These are phyloP conservation scores for Cladosporium sp. DNA, from an alignment of 2,329 filamentous ascomycete genomes.

Conservation along the genomic window DNA sequence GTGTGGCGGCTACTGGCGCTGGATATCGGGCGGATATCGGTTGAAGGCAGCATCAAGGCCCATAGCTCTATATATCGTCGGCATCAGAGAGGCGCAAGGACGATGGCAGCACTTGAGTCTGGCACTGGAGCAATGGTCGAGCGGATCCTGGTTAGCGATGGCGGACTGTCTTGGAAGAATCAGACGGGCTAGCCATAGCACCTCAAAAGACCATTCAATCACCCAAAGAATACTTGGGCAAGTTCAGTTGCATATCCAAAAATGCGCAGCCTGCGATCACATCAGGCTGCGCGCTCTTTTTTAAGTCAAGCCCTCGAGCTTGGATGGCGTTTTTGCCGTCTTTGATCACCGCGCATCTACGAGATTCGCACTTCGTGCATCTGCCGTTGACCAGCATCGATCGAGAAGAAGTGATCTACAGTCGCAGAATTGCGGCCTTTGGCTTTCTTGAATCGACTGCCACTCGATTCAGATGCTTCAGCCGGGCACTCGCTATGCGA, in stretches of 20 bases:
- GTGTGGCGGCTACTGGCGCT: constrained; percentile 6
- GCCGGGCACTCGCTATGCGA: too few relatives aligned
- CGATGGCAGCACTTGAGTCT: constrained; percentile 8
- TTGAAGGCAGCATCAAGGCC: constrained; percentile 9
- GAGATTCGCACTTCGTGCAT: too few relatives aligned
- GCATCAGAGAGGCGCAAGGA: constrained; percentile 11
- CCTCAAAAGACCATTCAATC: constrained; percentile 9
- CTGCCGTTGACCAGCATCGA: too few relatives aligned
- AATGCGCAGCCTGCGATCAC: constrained; percentile 4
- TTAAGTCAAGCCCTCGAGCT: neutral
- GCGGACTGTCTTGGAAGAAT: constrained; percentile 12
- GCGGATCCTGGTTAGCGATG: constrained; percentile 10
- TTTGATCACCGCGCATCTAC: neutral
- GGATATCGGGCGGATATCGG: constrained; percentile 12
- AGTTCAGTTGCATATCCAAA: constrained; percentile 2
- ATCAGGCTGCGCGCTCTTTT: neutral
- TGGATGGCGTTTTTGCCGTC: neutral
- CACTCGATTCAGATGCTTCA: too few relatives aligned
- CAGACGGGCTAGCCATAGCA: constrained; percentile 12
- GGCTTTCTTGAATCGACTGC: too few relatives aligned
- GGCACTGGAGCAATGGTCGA: constrained; percentile 10
- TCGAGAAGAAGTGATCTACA: too few relatives aligned
- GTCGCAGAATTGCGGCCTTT: too few relatives aligned
- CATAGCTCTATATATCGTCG: constrained; percentile 12
- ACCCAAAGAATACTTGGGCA: constrained; percentile 1